Evolutionary conservation across 192 early-diverging fungal genomes (phyloP).

Genomic region (Coemansia erecta): DNA sequence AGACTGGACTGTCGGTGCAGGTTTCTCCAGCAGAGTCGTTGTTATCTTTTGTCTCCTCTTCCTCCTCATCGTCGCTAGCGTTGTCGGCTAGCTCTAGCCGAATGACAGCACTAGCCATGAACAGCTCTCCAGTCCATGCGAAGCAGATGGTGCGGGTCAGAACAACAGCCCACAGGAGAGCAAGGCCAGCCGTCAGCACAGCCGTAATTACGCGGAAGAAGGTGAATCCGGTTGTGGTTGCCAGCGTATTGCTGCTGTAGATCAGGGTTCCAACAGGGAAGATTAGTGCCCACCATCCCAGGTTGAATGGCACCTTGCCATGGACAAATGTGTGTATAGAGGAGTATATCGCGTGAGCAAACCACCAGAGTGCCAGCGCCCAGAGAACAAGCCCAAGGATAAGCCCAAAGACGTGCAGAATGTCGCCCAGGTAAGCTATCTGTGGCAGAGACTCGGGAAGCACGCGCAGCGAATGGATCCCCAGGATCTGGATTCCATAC

Average conservation of each 20-base stretch:
- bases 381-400: slow-evolving; percentile 46
- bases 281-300: slow-evolving; percentile 61
- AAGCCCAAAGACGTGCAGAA: slow-evolving; percentile 32
- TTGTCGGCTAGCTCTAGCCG: slow-evolving; percentile 6
- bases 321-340: slow-evolving; percentile 27
- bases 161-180: slow-evolving; percentile 36
- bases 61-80: not conserved
- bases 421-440: slow-evolving; percentile 26
- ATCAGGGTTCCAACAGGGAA: slow-evolving; percentile 55
- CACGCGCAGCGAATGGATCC: slow-evolving; percentile 30
- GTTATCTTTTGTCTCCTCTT: not conserved
- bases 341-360: slow-evolving; percentile 40
- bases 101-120: slow-evolving; percentile 27
- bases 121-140: slow-evolving; percentile 47
- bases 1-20: too few species aligned
- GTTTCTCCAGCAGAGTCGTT: not conserved
- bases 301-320: slow-evolving; percentile 49
- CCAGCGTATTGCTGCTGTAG: slow-evolving; percentile 24
- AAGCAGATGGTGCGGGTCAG: slow-evolving; percentile 27
- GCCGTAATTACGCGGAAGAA: slow-evolving; percentile 46
- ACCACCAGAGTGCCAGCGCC: slow-evolving; percentile 54
- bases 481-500: slow-evolving; percentile 53
- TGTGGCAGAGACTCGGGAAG: slow-evolving; percentile 29
- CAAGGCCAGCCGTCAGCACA: slow-evolving; percentile 30
- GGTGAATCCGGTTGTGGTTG: slow-evolving; percentile 14